Evolutionary conservation across 257 asterid genomes (phyloP).

Genomic region (Galeopsis tetrahit): DNA sequence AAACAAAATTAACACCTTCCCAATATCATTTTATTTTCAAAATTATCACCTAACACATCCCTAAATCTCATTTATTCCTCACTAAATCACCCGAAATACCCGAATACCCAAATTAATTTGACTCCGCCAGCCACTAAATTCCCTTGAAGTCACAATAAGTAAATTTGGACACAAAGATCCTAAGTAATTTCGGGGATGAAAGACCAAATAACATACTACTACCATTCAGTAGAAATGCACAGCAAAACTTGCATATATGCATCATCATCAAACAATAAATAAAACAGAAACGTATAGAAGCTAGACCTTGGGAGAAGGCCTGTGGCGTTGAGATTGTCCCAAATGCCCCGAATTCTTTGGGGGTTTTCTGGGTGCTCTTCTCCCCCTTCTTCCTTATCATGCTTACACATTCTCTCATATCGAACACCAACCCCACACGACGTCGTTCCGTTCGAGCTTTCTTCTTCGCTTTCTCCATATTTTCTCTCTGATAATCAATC

Average conservation of each 20-base stretch:
- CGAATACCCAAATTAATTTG: too few species aligned
- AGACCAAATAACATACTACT: not conserved
- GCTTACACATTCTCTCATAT: not conserved
- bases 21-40: too few species aligned
- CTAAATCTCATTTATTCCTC: too few species aligned
- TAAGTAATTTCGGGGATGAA: not conserved
- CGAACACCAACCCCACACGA: constrained; percentile 1
- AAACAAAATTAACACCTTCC: too few species aligned
- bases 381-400: not conserved
- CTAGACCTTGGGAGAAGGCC: not conserved
- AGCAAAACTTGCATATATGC: too few species aligned
- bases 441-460: not conserved
- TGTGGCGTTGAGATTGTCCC: not conserved
- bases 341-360: not conserved
- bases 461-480: not conserved
- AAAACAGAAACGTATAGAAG: not conserved
- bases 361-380: not conserved
- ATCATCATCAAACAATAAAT: too few species aligned
- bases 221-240: too few species aligned
- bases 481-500: not conserved
- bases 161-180: too few species aligned
- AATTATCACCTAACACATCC: too few species aligned
- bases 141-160: too few species aligned
- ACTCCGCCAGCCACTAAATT: too few species aligned
- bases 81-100: too few species aligned